Evolutionary conservation across 345 rosid species (phyloP).

Genomic region (Psidium guajava): DNA sequence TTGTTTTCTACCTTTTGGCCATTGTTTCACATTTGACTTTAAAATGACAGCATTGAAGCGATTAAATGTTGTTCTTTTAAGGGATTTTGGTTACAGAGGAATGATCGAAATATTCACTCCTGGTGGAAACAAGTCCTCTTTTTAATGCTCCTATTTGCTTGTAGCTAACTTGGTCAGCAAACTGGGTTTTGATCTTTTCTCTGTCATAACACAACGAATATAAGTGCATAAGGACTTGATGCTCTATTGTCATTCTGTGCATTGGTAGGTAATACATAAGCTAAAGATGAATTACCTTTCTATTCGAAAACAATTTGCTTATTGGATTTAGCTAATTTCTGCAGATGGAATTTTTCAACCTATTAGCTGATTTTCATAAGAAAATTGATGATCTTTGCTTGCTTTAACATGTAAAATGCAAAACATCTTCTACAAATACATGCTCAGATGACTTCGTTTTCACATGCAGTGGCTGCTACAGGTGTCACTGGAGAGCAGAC

Average conservation of each 20-base stretch:
- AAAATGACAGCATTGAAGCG: background rate
- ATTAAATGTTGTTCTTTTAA: background rate
- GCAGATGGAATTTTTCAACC: background rate
- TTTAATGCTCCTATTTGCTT: background rate
- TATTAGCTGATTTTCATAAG: background rate
- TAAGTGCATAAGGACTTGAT: background rate
- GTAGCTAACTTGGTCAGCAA: background rate
- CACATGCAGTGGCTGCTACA: slow-evolving; percentile 14
- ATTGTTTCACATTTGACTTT: background rate
- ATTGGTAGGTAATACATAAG: background rate
- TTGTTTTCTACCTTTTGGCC: background rate
- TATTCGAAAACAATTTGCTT: background rate
- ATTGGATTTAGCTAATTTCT: background rate
- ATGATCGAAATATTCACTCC: background rate
- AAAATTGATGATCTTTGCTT: background rate
- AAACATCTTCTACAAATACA: background rate
- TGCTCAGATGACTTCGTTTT: background rate
- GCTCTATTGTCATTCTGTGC: background rate
- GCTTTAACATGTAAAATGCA: background rate
- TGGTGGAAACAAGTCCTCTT: background rate
- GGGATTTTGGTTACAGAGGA: background rate
- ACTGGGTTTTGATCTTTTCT: background rate
- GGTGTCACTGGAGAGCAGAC: slow-evolving; percentile 2
- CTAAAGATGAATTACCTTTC: background rate
- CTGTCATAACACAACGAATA: background rate